Conservation (phyloP, 2,329 filamentous ascomycete species). For the Cytospora piceicola region DNA sequence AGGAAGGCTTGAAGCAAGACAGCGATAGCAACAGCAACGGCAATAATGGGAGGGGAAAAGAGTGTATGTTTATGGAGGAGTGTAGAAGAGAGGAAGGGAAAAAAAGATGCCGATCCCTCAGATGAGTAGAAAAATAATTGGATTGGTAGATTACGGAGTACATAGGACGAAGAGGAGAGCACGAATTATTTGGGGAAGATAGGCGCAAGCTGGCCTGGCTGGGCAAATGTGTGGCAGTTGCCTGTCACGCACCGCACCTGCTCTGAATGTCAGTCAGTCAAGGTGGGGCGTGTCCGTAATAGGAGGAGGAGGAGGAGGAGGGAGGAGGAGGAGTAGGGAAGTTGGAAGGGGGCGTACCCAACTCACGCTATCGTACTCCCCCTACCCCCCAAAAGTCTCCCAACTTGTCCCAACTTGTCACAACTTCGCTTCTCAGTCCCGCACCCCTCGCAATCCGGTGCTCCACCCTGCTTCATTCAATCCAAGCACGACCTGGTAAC, state of each 20-base stretch:
- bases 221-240: not conserved
- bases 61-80: slow-evolving; percentile 11
- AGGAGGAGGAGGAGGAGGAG: slow-evolving; percentile 17
- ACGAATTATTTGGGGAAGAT: not conserved
- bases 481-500: slow-evolving; percentile 1
- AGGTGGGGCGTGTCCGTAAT: slow-evolving; percentile 26
- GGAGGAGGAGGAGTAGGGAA: too few relatives aligned
- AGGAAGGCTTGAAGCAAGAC: slow-evolving; percentile 31
- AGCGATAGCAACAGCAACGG: slow-evolving; percentile 20
- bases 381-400: not conserved
- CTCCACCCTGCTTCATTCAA: not conserved
- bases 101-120: slow-evolving; percentile 29
- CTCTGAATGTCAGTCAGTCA: slow-evolving; percentile 3
- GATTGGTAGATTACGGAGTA: slow-evolving; percentile 24
- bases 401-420: not conserved
- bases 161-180: slow-evolving; percentile 12
- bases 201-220: slow-evolving; percentile 17
- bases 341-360: not conserved
- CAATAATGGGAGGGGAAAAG: slow-evolving; percentile 21
- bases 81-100: slow-evolving; percentile 22
- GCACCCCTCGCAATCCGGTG: not conserved
- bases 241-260: slow-evolving; percentile 19
- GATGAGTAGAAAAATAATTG: slow-evolving; percentile 15
- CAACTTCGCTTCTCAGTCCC: not conserved
- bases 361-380: not conserved